These are phyloP conservation scores for Linum tenue DNA, from an alignment of 345 rosid genomes.

Conservation along the genomic window DNA sequence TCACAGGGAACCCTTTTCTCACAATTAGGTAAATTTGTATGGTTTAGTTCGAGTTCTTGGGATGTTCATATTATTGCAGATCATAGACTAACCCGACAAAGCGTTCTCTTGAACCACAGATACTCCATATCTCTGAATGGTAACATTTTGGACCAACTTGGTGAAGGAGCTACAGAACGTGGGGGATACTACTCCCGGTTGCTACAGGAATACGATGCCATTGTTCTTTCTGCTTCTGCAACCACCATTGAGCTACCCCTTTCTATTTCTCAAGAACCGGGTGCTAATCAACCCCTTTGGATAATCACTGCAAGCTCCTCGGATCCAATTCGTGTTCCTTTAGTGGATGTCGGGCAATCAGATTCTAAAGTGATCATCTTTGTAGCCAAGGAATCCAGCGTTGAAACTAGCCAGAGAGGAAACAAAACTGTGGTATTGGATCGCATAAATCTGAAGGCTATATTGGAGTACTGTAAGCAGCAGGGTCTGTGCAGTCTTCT, in stretches of 20 bases:
- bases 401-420: conserved; percentile 21
- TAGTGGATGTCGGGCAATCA: conserved; percentile 19
- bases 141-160: conserved; percentile 40
- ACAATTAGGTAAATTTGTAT: conserved; percentile 48
- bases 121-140: conserved; percentile 69
- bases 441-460: conserved; percentile 30
- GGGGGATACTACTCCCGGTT: conserved; percentile 71
- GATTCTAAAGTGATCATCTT: conserved; percentile 35
- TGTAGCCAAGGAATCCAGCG: conserved; percentile 19
- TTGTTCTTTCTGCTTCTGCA: conserved; percentile 45
- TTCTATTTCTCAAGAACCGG: conserved; percentile 48
- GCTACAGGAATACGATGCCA: conserved; percentile 64
- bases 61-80: no score
- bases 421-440: conserved; percentile 43
- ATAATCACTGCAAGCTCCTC: conserved; percentile 32
- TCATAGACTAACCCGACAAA: no score
- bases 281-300: conserved; percentile 50
- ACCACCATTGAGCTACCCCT: conserved; percentile 14
- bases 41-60: no score
- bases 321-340: conserved; percentile 20
- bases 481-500: conserved; percentile 51
- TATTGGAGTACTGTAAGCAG: conserved; percentile 43
- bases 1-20: conserved; percentile 57
- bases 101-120: conserved; percentile 26
- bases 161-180: conserved; percentile 37